These are phyloP conservation scores for Evansstolkia leycettana DNA, from an alignment of 495 filamentous ascomycete genomes.

Conservation along the genomic window DNA sequence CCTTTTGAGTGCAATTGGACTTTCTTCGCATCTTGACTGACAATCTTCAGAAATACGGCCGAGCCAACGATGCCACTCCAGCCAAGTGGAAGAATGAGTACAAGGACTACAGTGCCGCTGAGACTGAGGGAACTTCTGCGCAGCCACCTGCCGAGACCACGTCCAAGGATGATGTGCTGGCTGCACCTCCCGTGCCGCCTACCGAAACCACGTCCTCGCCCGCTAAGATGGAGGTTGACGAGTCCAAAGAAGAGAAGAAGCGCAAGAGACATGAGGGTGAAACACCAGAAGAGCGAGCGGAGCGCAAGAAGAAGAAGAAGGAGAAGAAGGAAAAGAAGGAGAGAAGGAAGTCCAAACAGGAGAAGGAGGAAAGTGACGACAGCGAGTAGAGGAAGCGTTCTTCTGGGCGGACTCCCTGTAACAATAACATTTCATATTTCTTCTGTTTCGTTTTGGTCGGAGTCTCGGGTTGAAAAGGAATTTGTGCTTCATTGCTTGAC, in stretches of 20 bases:
- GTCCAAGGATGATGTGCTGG: constrained; percentile 22
- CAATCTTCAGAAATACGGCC: constrained; percentile 64
- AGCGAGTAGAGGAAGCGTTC: constrained; percentile 31
- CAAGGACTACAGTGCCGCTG: constrained; percentile 65
- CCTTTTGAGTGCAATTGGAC: background rate
- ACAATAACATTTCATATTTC: too few species aligned
- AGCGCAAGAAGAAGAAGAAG: constrained; percentile 66
- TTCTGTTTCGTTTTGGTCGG: constrained; percentile 16
- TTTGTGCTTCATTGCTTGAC: constrained; percentile 10
- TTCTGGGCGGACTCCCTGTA: constrained; percentile 25
- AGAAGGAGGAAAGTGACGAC: constrained; percentile 44
- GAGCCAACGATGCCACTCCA: constrained; percentile 82
- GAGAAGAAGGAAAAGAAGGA: constrained; percentile 62
- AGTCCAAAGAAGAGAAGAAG: constrained; percentile 49
- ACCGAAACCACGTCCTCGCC: constrained; percentile 19
- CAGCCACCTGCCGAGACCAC: constrained; percentile 31
- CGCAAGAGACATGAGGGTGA: constrained; percentile 74
- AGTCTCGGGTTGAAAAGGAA: constrained; percentile 35
- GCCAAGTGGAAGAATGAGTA: constrained; percentile 82
- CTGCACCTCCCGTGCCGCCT: constrained; percentile 21
- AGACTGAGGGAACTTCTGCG: constrained; percentile 30
- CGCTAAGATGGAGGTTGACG: constrained; percentile 25
- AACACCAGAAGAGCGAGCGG: constrained; percentile 61
- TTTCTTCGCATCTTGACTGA: constrained; percentile 9
- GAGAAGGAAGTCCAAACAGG: constrained; percentile 49